These are phyloP conservation scores for Collybia sordida DNA, from an alignment of 768 basidiomycete species.

Conservation along the genomic window DNA sequence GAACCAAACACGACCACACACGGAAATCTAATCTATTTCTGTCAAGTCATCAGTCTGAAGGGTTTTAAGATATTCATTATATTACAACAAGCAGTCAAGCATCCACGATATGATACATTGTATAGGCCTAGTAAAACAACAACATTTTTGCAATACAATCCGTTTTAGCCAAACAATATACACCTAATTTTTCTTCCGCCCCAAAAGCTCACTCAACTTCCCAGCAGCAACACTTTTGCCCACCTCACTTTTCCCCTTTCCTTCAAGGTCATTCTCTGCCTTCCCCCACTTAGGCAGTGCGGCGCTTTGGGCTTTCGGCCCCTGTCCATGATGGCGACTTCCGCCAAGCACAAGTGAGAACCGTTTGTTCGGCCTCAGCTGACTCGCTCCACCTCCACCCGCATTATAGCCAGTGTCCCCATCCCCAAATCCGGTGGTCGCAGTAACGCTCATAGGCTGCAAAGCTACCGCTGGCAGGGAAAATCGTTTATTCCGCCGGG, in stretches of 20 bases:
- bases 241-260: slow-evolving; percentile 23
- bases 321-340: slow-evolving; percentile 12
- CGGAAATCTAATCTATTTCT: too few relatives aligned
- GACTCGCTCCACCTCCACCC: not conserved
- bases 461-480: slow-evolving; percentile 55
- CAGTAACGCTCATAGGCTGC: slow-evolving; percentile 71
- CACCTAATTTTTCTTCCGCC: slow-evolving; percentile 23
- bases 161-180: too few relatives aligned
- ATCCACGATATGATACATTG: too few relatives aligned
- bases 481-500: slow-evolving; percentile 64
- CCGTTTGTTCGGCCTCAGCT: slow-evolving; percentile 39
- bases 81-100: too few relatives aligned
- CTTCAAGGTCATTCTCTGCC: slow-evolving; percentile 11
- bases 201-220: slow-evolving; percentile 55
- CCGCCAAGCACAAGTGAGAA: slow-evolving; percentile 67
- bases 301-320: slow-evolving; percentile 6
- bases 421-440: slow-evolving; percentile 36
- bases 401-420: not conserved
- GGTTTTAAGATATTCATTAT: too few relatives aligned
- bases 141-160: too few relatives aligned
- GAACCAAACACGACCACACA: too few relatives aligned
- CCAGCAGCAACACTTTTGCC: slow-evolving; percentile 51
- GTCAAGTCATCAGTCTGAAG: too few relatives aligned
- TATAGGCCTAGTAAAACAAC: too few relatives aligned
- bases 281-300: slow-evolving; percentile 33